These are phyloP conservation scores for Comarum palustre DNA, from an alignment of 306 rosid species.

Conservation along the genomic window DNA sequence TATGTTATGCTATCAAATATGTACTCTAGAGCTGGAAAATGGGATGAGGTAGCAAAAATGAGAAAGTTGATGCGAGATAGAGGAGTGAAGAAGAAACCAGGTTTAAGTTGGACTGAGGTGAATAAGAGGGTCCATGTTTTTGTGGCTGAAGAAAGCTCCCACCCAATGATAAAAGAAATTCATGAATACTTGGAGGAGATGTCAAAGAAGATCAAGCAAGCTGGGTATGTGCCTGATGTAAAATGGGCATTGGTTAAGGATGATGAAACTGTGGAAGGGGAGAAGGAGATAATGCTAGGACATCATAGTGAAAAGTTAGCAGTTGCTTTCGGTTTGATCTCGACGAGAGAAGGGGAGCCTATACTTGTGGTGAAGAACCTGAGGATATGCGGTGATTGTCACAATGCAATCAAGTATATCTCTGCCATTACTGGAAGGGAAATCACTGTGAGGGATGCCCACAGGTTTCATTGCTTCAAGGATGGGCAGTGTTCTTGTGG, in stretches of 20 bases:
- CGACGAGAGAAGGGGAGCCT: slow-evolving; percentile 59
- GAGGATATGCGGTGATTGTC: slow-evolving; percentile 85
- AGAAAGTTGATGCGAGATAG: slow-evolving; percentile 66
- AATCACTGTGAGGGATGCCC: slow-evolving; percentile 70
- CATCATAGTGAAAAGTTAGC: slow-evolving; percentile 80
- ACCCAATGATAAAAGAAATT: slow-evolving; percentile 67
- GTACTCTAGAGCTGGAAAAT: slow-evolving; percentile 61
- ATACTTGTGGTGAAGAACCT: slow-evolving; percentile 72
- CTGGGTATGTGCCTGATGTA: slow-evolving; percentile 63
- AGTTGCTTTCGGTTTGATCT: slow-evolving; percentile 64
- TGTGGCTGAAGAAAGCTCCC: slow-evolving; percentile 76
- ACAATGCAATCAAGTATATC: slow-evolving; percentile 69
- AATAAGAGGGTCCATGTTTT: slow-evolving; percentile 54
- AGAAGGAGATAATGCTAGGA: slow-evolving; percentile 59
- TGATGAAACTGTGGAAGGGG: slow-evolving; percentile 48
- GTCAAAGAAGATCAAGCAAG: slow-evolving; percentile 52
- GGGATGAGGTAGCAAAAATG: slow-evolving; percentile 58
- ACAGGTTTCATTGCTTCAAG: slow-evolving; percentile 78
- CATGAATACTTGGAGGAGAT: slow-evolving; percentile 57
- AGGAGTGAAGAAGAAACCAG: slow-evolving; percentile 80
- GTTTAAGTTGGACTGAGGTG: slow-evolving; percentile 85
- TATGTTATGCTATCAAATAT: slow-evolving; percentile 64
- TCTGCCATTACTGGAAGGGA: slow-evolving; percentile 60
- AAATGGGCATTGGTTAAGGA: slow-evolving; percentile 61
- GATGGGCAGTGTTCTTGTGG: slow-evolving; percentile 71